These are phyloP conservation scores for Xylariomycetidae sp. DNA, from an alignment of 2,329 filamentous ascomycete genomes.

Conservation along the genomic window DNA sequence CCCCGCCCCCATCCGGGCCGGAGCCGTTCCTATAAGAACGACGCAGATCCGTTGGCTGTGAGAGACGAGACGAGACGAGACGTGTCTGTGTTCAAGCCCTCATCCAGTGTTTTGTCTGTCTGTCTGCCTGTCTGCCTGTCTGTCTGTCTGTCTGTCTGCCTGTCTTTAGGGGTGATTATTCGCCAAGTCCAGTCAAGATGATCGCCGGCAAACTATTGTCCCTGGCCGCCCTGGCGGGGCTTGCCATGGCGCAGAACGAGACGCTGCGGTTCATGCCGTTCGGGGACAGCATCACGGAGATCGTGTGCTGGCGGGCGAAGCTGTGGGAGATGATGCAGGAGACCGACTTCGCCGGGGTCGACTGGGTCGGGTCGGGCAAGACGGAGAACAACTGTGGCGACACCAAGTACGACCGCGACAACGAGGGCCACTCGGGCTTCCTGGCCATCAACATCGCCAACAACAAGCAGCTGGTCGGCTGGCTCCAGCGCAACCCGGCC, in stretches of 20 bases:
- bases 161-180: too few species aligned
- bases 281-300: slow-evolving; percentile 38
- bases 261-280: slow-evolving; percentile 34
- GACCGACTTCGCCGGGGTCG: slow-evolving; percentile 30
- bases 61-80: too few species aligned
- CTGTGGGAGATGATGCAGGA: slow-evolving; percentile 35
- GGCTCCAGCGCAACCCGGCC: slow-evolving; percentile 35
- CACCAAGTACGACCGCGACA: slow-evolving; percentile 34
- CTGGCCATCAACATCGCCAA: slow-evolving; percentile 38
- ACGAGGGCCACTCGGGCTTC: slow-evolving; percentile 38
- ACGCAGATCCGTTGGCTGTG: too few species aligned
- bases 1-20: too few species aligned
- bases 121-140: too few species aligned
- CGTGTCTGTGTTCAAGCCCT: too few species aligned
- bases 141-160: too few species aligned
- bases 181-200: slow-evolving; percentile 13
- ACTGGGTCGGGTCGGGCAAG: slow-evolving; percentile 32
- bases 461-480: slow-evolving; percentile 34
- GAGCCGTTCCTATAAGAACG: too few species aligned
- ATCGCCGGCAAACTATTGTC: slow-evolving; percentile 16
- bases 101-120: too few species aligned
- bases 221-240: slow-evolving; percentile 9
- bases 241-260: slow-evolving; percentile 19
- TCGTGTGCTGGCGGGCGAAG: slow-evolving; percentile 36
- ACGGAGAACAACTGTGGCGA: slow-evolving; percentile 29